Base-by-base conservation (phyloP, 352 stramenopile genomes). In the Globisporangium okanoganense region DNA sequence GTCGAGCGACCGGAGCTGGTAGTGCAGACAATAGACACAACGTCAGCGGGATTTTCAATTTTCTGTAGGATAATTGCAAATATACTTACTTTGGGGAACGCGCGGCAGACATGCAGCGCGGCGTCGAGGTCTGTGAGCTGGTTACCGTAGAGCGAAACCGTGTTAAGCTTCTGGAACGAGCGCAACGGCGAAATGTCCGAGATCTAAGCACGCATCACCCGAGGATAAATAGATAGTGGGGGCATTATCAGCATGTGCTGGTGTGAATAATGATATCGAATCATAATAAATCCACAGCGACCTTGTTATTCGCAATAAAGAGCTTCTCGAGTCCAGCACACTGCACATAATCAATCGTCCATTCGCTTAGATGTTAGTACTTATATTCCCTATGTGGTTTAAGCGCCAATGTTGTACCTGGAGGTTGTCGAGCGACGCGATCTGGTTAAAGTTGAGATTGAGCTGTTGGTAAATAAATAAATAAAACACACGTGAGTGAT, bases 361-460 rank as follows among this genome's bases (percentile, higher is more conserved):
- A 52, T 24, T 10, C n/a, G 27, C 12, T n/a, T n/a, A n/a, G n/a
- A n/a, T n/a, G n/a, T n/a, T n/a, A n/a, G n/a, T n/a, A n/a, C n/a
- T n/a, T n/a, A n/a, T n/a, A n/a, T n/a, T n/a, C n/a, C n/a, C n/a
- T n/a, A n/a, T n/a, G n/a, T 35, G 7, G 25, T 22, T 13, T n/a
- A 18, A 31, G 22, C 41, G n/a, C 22, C 41, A n/a, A n/a, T 62
- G 20, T 13, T 29, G 10, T 66, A 78, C 75, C 73, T 85, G 74
- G 6, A 88, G 61, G 24, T 67, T 67, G 1, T 76, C 73, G 16
- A 89, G 72, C 27, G 69, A 78, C 35, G 64, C 35, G 52, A 89
- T 85, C 31, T 69, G 64, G 56, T 89, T 89, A 44, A 89, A 89
- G 54, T 89, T 89, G 24, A 89, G 52, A 27, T 89, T 89, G 59